Percentiles rank a stretch among this genome's conserved stretches.
Conservation (phyloP, 164 flowering plant species). For the Brasenia schreberi region DNA sequence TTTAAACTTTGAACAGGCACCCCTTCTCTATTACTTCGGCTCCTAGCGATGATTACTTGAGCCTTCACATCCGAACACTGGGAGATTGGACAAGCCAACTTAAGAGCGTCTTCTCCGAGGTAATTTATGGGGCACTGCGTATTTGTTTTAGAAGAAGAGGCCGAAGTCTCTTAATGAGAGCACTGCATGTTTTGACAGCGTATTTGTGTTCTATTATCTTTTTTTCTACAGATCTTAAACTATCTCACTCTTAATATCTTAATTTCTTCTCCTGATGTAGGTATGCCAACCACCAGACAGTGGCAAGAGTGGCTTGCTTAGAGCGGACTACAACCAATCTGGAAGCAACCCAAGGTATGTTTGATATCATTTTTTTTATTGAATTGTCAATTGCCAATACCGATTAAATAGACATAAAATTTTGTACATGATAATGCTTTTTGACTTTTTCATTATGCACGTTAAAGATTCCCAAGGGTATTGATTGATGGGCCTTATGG, state of each 20-base stretch:
- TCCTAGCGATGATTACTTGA: conserved; percentile 23
- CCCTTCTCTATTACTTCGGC: conserved; percentile 32
- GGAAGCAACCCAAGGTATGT: conserved; percentile 22
- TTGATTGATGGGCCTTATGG: conserved; percentile 89
- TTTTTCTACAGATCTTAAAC: no score
- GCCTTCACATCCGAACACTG: conserved; percentile 25
- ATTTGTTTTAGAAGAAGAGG: no score
- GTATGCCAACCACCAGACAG: conserved; percentile 44
- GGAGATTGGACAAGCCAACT: conserved; percentile 46
- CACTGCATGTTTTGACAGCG: neutral
- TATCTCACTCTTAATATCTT: no score
- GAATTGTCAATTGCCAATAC: no score
- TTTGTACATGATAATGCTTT: no score
- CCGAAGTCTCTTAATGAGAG: neutral
- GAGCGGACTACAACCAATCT: conserved; percentile 39
- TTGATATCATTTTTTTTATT: no score
- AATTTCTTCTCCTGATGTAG: conserved; percentile 8
- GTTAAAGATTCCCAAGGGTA: conserved; percentile 50
- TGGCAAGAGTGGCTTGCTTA: conserved; percentile 50
- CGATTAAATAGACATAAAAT: no score
- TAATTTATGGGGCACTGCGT: conserved; percentile 2
- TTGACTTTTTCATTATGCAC: no score
- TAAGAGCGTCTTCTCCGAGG: conserved; percentile 54
- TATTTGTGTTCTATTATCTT: no score
- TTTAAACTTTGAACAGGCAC: conserved; percentile 14